phyloP scores from a whole-genome alignment of 768 basidiomycete genomes.

The Suillus fuscotomentosus region DNA sequence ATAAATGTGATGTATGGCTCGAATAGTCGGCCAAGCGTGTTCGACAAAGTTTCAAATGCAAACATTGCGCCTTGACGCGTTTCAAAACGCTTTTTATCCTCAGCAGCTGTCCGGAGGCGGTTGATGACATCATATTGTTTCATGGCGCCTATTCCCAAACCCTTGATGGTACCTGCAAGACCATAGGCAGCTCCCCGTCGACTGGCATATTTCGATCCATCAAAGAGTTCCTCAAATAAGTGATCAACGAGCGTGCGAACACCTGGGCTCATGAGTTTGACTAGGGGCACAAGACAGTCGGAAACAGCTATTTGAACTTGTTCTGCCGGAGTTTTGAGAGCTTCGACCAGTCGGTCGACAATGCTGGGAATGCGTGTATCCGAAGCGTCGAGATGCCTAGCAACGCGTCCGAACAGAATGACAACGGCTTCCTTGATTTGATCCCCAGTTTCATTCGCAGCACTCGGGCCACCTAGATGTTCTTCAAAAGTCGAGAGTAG shows the following conservation, averaged over 20 bases:
- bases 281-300: conserved; percentile 89
- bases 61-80: conserved; percentile 93
- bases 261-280: conserved; percentile 58
- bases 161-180: conserved; percentile 87
- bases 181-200: conserved; percentile 99
- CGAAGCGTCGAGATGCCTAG: conserved; percentile 76
- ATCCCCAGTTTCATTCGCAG: conserved; percentile 74
- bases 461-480: conserved; percentile 54
- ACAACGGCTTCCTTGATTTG: conserved; percentile 93
- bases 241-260: conserved; percentile 62
- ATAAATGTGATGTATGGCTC: conserved; percentile 90
- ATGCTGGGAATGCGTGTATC: conserved; percentile 80
- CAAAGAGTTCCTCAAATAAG: conserved; percentile 74
- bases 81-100: conserved; percentile 88
- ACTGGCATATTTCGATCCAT: conserved; percentile 82
- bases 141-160: conserved; percentile 83
- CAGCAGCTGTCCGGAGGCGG: conserved; percentile 70
- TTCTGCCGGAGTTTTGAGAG: conserved; percentile 91
- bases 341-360: conserved; percentile 82
- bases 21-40: conserved; percentile 83
- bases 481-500: conserved; percentile 83
- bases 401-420: conserved; percentile 90
- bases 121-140: conserved; percentile 80
- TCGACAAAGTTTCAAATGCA: conserved; percentile 88
- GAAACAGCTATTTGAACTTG: conserved; percentile 96